Conservation (phyloP, 2,329 filamentous ascomycete species). For the Dactylellina haptotyla region DNA sequence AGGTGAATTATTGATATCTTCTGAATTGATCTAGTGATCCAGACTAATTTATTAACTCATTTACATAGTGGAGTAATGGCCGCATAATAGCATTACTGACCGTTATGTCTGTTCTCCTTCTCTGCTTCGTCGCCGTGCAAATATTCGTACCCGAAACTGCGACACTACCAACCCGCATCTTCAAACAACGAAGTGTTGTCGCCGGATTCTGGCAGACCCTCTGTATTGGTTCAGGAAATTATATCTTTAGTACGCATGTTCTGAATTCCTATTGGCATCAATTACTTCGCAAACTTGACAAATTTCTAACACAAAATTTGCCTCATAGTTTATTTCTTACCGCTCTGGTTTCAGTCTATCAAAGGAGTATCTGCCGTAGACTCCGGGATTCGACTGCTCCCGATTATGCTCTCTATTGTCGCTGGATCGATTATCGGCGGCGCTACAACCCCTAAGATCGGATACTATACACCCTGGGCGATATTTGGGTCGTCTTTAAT, state of each 20-base stretch:
- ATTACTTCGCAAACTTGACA: not conserved
- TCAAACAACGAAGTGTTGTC: conserved; percentile 68
- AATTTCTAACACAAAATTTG: conserved; percentile 66
- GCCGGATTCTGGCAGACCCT: conserved; percentile 65
- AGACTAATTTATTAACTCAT: too few relatives aligned
- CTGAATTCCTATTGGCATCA: not conserved
- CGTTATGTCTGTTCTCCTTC: conserved; percentile 65
- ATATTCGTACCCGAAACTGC: conserved; percentile 63
- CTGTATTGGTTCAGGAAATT: conserved; percentile 64
- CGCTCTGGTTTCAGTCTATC: conserved; percentile 69
- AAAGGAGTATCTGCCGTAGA: conserved; percentile 66
- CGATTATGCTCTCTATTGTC: conserved; percentile 67
- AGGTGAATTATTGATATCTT: not conserved
- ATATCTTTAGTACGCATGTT: conserved; percentile 19
- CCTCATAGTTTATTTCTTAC: conserved; percentile 67
- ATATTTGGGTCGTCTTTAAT: conserved; percentile 64
- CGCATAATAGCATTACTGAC: conserved; percentile 67
- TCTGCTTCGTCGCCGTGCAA: conserved; percentile 67
- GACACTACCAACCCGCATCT: conserved; percentile 68
- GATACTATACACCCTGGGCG: conserved; percentile 71
- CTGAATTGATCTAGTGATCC: too few relatives aligned
- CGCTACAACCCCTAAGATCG: conserved; percentile 66
- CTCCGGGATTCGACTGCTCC: conserved; percentile 68
- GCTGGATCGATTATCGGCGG: conserved; percentile 66
- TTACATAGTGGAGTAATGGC: conserved; percentile 65